Evolutionary conservation across 1,284 basidiomycete genomes (phyloP), one percentile per base, ranked within the genome.

Genomic region (Lentinula novae-zelandiae): DNA sequence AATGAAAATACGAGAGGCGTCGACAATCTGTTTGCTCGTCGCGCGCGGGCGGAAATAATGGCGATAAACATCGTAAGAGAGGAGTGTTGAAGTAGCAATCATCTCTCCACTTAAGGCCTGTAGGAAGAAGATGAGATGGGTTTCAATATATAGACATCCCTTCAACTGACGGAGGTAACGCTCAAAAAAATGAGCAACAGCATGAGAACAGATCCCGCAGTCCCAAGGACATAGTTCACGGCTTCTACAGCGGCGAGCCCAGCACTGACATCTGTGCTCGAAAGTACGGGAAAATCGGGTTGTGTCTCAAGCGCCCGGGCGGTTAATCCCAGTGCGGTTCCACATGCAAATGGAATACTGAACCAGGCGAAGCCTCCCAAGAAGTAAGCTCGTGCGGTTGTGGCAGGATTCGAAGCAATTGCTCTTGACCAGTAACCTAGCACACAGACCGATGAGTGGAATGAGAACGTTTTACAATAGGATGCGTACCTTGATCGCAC

Each of bases 61-160:
- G 42, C 75, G 67, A 67, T 71, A 77, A 36, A 78, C 64, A 65
- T 77, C 76, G 62, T 71, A 76, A 0, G 76, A 72, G 31, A 75
- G 63, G 9, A 78, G 66, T 2, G 72, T 70, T 5, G 73, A 73
- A 2, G 75, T 74, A 1, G 77, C 77, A 54, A 78, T 74, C 12
- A 78, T 70, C 64, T 79, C 76, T 4, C 76, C 77, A 8, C 75
- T 72, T 0, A 73, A 65, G 0, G 76, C 64, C 65, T 66, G n/a
- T 22, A 3, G 27, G 2, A 27, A 12, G 31, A 22, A 12, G 15
- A 31, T 49, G 17, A 31, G 22, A 22, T 10, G 10, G 7, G n/a
- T 36, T 13, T 20, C 27, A 38, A 39, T n/a, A n/a, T 36, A 5
- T 13, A 9, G 5, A 22, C 8, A 17, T 36, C 4, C 13, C 15